Evolutionary conservation across 148 eudicot species (phyloP), one percentile per base, ranked within the genome.

Genomic region (Simmondsia chinensis): DNA sequence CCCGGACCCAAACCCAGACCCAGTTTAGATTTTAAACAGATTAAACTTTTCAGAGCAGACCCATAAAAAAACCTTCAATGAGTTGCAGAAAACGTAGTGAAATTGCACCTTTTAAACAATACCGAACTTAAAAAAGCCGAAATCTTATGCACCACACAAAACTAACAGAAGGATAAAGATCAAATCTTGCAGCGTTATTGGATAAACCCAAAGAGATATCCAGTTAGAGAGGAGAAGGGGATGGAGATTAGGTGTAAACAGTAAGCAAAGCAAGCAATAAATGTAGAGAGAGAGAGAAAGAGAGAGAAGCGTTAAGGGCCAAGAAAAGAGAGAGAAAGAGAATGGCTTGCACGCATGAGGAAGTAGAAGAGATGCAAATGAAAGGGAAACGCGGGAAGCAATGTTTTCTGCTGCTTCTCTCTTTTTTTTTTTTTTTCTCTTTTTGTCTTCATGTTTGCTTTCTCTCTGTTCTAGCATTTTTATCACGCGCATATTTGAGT

Each of bases 341-440:
- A 51, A 74, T 74, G 72, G 81, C 96, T 88, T 88, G 96, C 94
- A 88, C 96, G 96, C 96, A 83, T 88, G 54, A 72, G 46, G 46
- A 46, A 48, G 36, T 49, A 51, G 38, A 10, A 15, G 50, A 25
- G 47, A 52, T 56, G 58, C 62, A 54, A 60, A 76, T 59, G 61
- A 63, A 64, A 50, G 66, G 71, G 60, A 59, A 86, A 71, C 71
- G 76, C 77, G 72, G 75, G 80, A 82, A 82, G 94, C 94, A 87
- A 82, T 69, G 59, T 54, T 10, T 37, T 50, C 14, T 26, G 25
- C 24, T 11, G 9, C n/a, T 16, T 17, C 31, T 16, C 47, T 34
- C 12, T 54, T 33, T 54, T 50, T 42, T 41, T 27, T 12, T 20
- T 6, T 38, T 3, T 31, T 1, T 45, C 25, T 10, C 17, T 7